Evolutionary conservation across 768 basidiomycete genomes (phyloP), one percentile per base, ranked within the genome.

Genomic region (Goffeauzyma gilvescens): DNA sequence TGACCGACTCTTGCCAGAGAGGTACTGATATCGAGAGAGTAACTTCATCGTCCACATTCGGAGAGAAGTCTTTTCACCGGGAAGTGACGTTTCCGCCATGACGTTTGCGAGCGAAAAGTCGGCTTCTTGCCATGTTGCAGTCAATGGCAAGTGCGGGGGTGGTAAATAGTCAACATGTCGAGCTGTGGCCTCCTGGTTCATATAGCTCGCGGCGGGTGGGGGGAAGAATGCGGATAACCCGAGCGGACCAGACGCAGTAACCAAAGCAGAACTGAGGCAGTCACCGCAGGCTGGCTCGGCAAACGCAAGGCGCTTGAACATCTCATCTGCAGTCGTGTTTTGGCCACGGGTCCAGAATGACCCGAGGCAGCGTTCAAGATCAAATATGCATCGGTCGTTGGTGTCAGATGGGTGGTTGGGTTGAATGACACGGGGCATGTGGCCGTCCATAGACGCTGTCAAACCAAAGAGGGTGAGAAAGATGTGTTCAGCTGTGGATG

Each of bases 221-320:
- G 59, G 59, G 34, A 58, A 59, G 48, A 59, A 54, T 7, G 60
- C 60, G 6, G 57, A 59, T 8, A 62, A 32, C 1, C 60, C 60
- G 5, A 59, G 41, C 18, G 55, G 53, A 12, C 60, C 60, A 12
- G 55, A 59, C 1, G 54, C 53, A 18, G 54, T 58, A 2, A 62
- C 60, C 6, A 61, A 41, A 35, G 17, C 6, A n/a, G 1, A 55
- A 57, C 50, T 26, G 59, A 57, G 23, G 45, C 63, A 64, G 41
- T 64, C 63, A 2, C 63, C 63, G 32, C 63, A 64, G 7, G 51
- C 53, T 1, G 63, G 58, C 33, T 58, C 46, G 32, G 55, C 50
- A 44, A 64, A 64, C 0, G 63, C 52, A 12, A 64, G 46, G 7
- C 59, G 51, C 35, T 55, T 60, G 42, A 64, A 62, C 57, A 60